Conservation (phyloP, 352 stramenopile species). For the Globisporangium iwayamae region DNA sequence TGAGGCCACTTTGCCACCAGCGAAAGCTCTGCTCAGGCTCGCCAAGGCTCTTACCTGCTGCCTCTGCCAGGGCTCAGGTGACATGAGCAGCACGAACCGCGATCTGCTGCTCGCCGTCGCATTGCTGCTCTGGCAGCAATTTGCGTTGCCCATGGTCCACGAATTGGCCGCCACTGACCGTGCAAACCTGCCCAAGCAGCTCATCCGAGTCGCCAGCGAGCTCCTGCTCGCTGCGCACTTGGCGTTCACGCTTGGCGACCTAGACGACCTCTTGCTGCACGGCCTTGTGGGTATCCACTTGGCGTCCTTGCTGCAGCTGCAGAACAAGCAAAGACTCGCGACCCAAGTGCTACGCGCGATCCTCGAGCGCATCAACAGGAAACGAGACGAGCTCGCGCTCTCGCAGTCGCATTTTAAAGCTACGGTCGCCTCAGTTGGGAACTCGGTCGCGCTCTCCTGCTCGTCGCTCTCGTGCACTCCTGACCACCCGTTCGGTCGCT, state of each 20-base stretch:
- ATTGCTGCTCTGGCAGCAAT: slow-evolving; percentile 41
- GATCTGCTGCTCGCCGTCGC: slow-evolving; percentile 32
- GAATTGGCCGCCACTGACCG: slow-evolving; percentile 30
- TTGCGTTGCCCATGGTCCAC: slow-evolving; percentile 22
- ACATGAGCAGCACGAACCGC: slow-evolving; percentile 23
- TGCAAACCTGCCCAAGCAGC: slow-evolving; percentile 14
- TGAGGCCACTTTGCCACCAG: background rate
- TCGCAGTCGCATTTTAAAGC: slow-evolving; percentile 33
- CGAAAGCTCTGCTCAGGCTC: slow-evolving; percentile 3
- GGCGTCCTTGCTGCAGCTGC: slow-evolving; percentile 28
- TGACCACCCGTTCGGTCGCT: slow-evolving; percentile 5
- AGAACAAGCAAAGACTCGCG: slow-evolving; percentile 26
- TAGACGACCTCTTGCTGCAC: slow-evolving; percentile 54
- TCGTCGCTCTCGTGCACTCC: slow-evolving; percentile 39
- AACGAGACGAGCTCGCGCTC: slow-evolving; percentile 35
- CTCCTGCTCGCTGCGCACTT: slow-evolving; percentile 42
- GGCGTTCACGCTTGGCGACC: slow-evolving; percentile 31
- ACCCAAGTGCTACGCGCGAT: slow-evolving; percentile 31
- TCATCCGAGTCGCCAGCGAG: slow-evolving; percentile 21
- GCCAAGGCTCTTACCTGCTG: slow-evolving; percentile 25
- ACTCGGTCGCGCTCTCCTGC: slow-evolving; percentile 16
- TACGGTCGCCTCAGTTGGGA: background rate
- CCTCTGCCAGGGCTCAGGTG: slow-evolving; percentile 20
- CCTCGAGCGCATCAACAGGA: slow-evolving; percentile 32
- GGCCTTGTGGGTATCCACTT: slow-evolving; percentile 41